These are phyloP conservation scores for Henningerozyma blattae DNA, from an alignment of 805 yeast species.

Conservation along the genomic window DNA sequence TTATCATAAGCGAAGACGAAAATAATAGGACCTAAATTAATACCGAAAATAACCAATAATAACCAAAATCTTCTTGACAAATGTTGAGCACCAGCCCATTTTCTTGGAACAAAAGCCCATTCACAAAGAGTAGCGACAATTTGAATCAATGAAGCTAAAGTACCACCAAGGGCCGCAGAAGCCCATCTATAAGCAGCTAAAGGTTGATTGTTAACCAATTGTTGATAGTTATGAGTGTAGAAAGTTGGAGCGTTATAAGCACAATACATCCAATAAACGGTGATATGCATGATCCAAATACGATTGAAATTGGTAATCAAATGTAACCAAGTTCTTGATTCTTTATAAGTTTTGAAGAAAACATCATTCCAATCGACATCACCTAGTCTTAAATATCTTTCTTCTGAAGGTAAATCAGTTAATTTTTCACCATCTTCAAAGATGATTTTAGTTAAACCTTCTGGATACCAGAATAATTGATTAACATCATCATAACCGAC, in stretches of 20 bases:
- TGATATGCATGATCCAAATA: constrained; percentile 89
- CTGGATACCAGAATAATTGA: constrained; percentile 98
- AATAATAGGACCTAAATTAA: constrained; percentile 76
- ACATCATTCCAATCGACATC: constrained; percentile 87
- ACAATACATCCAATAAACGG: constrained; percentile 88
- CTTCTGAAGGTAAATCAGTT: constrained; percentile 79
- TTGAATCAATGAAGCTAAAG: constrained; percentile 72
- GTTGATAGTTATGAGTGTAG: constrained; percentile 78
- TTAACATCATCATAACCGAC: constrained; percentile 96
- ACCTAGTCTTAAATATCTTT: constrained; percentile 78
- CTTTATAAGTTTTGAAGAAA: constrained; percentile 91
- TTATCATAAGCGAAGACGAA: constrained; percentile 77
- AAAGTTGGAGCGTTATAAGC: constrained; percentile 87
- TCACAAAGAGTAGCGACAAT: constrained; percentile 80
- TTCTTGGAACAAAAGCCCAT: constrained; percentile 93
- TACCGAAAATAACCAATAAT: constrained; percentile 46
- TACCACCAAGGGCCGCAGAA: constrained; percentile 84
- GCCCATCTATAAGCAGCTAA: constrained; percentile 86
- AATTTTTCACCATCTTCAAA: constrained; percentile 86
- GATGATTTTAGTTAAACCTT: constrained; percentile 87
- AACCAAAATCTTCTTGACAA: constrained; percentile 76
- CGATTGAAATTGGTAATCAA: constrained; percentile 90
- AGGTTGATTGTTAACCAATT: constrained; percentile 74
- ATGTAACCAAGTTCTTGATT: constrained; percentile 95
- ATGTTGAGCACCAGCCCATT: constrained; percentile 99